These are phyloP conservation scores for Limtongia smithiae DNA, from an alignment of 805 yeast species.

Conservation along the genomic window DNA sequence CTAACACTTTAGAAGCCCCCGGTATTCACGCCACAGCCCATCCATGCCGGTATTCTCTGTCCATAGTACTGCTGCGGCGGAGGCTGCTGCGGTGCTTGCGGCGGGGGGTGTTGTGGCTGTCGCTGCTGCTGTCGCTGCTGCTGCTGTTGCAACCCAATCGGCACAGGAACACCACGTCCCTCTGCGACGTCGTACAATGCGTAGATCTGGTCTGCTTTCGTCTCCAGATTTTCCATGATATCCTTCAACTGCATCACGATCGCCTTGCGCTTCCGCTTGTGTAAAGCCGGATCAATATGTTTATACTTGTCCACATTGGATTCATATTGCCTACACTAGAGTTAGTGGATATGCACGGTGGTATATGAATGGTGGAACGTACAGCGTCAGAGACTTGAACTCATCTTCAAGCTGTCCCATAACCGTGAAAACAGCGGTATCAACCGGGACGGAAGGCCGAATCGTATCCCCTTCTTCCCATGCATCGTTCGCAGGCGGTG, in stretches of 20 bases:
- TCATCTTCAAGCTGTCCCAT: conserved; percentile 25
- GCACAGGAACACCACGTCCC: conserved; percentile 1
- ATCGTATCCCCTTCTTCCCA: conserved; percentile 22
- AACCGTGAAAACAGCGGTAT: conserved; percentile 15
- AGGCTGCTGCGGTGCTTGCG: no score
- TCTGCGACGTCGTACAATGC: conserved; percentile 28
- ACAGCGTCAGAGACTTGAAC: conserved; percentile 18
- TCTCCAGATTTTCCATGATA: conserved; percentile 22
- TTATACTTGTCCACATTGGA: conserved; percentile 16
- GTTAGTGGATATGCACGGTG: not conserved
- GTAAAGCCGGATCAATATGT: conserved; percentile 18
- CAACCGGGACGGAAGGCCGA: conserved; percentile 26
- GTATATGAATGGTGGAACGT: not conserved
- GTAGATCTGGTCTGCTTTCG: conserved; percentile 30
- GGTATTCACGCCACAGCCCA: no score
- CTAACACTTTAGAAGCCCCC: no score
- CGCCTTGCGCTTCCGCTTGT: conserved; percentile 24
- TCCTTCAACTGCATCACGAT: conserved; percentile 13
- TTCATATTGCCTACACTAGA: conserved; percentile 17
- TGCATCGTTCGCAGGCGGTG: not conserved
- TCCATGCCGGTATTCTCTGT: no score
- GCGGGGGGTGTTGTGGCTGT: no score
- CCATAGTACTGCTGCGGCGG: no score
- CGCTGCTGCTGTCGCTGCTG: not conserved
- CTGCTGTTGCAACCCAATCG: not conserved